Conservation (phyloP, 1,284 basidiomycete species). For the Pseudozyma tsukubaensis region DNA sequence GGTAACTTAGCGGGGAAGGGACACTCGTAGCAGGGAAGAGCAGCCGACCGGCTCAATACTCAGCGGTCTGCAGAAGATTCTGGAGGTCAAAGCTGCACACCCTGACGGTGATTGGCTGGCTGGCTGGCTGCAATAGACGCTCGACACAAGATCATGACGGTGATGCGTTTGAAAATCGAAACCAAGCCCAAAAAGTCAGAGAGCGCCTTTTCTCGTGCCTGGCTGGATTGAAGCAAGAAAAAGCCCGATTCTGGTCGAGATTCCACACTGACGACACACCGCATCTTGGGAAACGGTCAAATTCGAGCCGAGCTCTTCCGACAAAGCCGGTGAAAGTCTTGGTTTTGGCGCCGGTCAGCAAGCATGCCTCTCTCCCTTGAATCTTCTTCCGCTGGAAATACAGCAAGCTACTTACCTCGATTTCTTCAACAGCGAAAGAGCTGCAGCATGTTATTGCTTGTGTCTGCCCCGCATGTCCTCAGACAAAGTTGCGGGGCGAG, state of each 20-base stretch:
- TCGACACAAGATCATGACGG: background rate
- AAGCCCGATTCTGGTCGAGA: background rate
- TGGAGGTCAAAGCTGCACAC: background rate
- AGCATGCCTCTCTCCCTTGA: background rate
- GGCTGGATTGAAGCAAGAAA: background rate
- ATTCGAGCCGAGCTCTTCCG: conserved; percentile 29
- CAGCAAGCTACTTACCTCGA: no score
- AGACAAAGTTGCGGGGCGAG: no score
- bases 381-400: background rate
- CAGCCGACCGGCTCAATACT: no score
- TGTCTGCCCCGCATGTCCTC: no score
- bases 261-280: conserved; percentile 1
- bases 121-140: no score
- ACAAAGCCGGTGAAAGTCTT: conserved; percentile 24
- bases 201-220: background rate
- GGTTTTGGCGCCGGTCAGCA: conserved; percentile 2
- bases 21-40: no score
- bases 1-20: no score
- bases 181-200: no score
- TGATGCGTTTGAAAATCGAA: no score
- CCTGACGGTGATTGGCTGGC: background rate
- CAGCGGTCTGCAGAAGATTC: no score
- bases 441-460: no score
- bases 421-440: no score
- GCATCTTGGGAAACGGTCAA: background rate